Conservation (phyloP, 2,329 filamentous ascomycete genomes). For the Aspergillus alliaceus region DNA sequence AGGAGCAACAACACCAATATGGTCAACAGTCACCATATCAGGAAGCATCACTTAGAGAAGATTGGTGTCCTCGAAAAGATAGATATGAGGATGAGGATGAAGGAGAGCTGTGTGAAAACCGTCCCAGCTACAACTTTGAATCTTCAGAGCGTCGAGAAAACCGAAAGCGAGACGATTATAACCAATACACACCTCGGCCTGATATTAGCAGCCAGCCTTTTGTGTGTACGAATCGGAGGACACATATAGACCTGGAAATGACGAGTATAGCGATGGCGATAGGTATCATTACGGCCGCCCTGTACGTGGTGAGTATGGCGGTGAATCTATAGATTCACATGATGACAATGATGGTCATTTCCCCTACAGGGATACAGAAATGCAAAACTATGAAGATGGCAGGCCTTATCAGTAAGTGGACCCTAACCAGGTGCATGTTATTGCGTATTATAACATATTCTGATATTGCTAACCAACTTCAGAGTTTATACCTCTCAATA, state of each 20-base stretch:
- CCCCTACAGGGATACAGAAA: constrained; percentile 13
- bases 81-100: not conserved
- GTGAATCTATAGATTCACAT: constrained; percentile 16
- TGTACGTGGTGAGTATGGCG: constrained; percentile 4
- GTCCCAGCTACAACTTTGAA: not conserved
- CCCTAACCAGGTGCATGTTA: not conserved
- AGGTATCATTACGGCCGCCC: not conserved
- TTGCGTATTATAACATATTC: constrained; percentile 1
- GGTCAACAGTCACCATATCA: not conserved
- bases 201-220: too few relatives aligned
- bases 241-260: not conserved
- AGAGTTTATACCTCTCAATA: constrained; percentile 23
- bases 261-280: constrained; percentile 3
- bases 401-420: constrained; percentile 24
- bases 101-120: not conserved
- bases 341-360: constrained; percentile 18
- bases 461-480: constrained; percentile 9
- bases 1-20: not conserved
- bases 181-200: too few relatives aligned
- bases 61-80: too few relatives aligned
- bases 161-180: too few relatives aligned
- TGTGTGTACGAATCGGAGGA: not conserved
- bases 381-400: constrained; percentile 11
- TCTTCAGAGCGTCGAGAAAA: not conserved
- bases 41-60: not conserved